phyloP scores from a whole-genome alignment of 306 rosid genomes.

The cucumber (Cucumis sativus) region Cucumber_9930_V3 NC_026655.2:8684501-8685000 shows the following conservation, averaged over 20 bases:
- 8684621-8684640: slow-evolving; percentile 7
- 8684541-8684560: background rate
- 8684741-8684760: slow-evolving; percentile 81
- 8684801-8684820: slow-evolving; percentile 89
- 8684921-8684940: background rate
- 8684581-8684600: background rate
- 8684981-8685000: slow-evolving; percentile 90
- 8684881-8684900: background rate
- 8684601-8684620: slow-evolving; percentile 4
- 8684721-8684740: slow-evolving; percentile 53
- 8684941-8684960: slow-evolving; percentile 1
- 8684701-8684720: slow-evolving; percentile 69
- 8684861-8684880: background rate
- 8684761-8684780: slow-evolving; percentile 89
- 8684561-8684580: background rate
- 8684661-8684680: slow-evolving; percentile 77
- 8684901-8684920: background rate
- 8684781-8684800: slow-evolving; percentile 91
- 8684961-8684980: slow-evolving; percentile 81
- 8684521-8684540: background rate
- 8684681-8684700: slow-evolving; percentile 57
- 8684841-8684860: slow-evolving; percentile 52
- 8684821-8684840: slow-evolving; percentile 88
- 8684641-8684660: slow-evolving; percentile 54
- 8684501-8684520: slow-evolving; percentile 7